Base-by-base conservation (phyloP, 768 basidiomycete genomes). In the Hemileccinum rubropunctum region DNA sequence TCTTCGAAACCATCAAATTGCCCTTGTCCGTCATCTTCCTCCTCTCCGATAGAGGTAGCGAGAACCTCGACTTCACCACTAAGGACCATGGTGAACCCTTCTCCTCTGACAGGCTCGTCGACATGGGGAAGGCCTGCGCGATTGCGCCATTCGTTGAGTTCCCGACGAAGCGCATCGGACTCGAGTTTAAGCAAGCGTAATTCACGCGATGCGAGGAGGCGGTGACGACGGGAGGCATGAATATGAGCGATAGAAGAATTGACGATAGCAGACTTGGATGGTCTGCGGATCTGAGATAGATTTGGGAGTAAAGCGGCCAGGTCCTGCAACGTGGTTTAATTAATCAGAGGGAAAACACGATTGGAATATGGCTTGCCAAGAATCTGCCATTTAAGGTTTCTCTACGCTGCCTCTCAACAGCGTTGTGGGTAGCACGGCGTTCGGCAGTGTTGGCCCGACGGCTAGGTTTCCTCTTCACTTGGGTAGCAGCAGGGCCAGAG, bases 191-290 rank as follows among this genome's bases (percentile, higher is more conserved):
- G 69, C 44, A 81, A 64, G 43, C 92, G 86, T 30, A 97, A 77
- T 65, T 95, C 89, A 54, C 86, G 81, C 9, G 90, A 80, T 14
- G 92, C 91, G 54, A 93, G 76, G 17, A 85, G 72, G 42, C 91
- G 84, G 63, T 92, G 88, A 37, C 90, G 80, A 42, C 91, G 83
- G 35, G 89, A 87, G 18, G 86, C 80, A 61, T 88, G 86, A 53
- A 94, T 83, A 63, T 92, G 88, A 1, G 91, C 84, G 66, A 98
- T 97, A 39, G 88, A 90, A 30, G 89, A 92, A 70, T 97, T 97
- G 70, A 99, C 95, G 68, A 98, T 98, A 53, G 90, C 88, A 4
- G 91, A 91, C 72, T 99, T 99, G 66, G 90, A 93, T 0, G 97
- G 97, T 27, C 95, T 84, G 56, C 94, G 86, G 68, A 93, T 88